Conservation (phyloP, 257 asterid genomes). For the Prunella vulgaris region DNA sequence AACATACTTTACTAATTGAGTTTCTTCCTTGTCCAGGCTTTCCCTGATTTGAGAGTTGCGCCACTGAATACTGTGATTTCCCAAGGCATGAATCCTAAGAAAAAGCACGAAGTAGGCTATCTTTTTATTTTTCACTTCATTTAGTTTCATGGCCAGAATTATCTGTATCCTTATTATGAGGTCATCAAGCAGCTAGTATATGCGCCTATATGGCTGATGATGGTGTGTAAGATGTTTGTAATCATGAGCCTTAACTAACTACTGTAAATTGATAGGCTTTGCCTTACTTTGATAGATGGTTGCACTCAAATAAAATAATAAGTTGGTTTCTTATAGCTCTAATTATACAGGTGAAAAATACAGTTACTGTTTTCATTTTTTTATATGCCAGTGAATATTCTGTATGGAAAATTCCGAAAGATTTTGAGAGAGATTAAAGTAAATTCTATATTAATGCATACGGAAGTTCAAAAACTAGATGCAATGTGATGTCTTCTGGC, state of each 20-base stretch:
- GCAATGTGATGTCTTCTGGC: slow-evolving; percentile 13
- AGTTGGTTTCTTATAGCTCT: background rate
- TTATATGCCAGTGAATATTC: background rate
- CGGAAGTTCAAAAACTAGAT: background rate
- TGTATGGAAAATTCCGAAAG: background rate
- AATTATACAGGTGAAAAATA: background rate
- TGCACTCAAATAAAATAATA: slow-evolving; percentile 8
- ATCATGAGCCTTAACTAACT: slow-evolving; percentile 1
- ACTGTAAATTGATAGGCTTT: slow-evolving; percentile 1
- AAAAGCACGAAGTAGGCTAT: slow-evolving; percentile 81
- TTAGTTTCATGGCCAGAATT: slow-evolving; percentile 14
- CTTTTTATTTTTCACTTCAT: slow-evolving; percentile 10
- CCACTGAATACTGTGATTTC: slow-evolving; percentile 61
- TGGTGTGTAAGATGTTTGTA: slow-evolving; percentile 8
- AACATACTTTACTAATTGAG: slow-evolving; percentile 8
- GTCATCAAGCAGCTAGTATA: slow-evolving; percentile 10
- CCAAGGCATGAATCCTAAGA: slow-evolving; percentile 95
- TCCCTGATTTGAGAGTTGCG: slow-evolving; percentile 46
- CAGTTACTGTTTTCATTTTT: background rate
- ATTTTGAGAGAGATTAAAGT: background rate
- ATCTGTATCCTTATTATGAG: slow-evolving; percentile 7
- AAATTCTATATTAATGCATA: background rate
- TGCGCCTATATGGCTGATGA: background rate
- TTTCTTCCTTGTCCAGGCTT: slow-evolving; percentile 43
- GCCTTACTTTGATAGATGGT: slow-evolving; percentile 6